Conservation (phyloP, 352 stramenopile species). For the Pythium sukuiense region DNA sequence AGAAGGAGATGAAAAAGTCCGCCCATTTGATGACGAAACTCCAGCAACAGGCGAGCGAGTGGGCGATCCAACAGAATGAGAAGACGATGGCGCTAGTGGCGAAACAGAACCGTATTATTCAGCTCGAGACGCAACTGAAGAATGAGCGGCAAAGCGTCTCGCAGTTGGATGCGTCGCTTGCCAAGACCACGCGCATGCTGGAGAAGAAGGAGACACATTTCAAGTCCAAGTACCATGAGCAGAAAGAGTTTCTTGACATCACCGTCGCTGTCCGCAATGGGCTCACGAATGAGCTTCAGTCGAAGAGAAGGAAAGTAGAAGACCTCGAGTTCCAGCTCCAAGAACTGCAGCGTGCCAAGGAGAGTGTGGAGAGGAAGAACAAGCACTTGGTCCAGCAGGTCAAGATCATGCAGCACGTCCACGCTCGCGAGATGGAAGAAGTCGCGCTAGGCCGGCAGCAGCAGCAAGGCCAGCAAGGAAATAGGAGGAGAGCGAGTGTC, state of each 20-base stretch:
- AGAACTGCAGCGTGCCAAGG: conserved; percentile 24
- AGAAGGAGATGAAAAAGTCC: conserved; percentile 36
- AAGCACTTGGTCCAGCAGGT: conserved; percentile 53
- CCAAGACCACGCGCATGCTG: conserved; percentile 35
- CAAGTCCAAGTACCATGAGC: conserved; percentile 43
- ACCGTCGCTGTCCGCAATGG: conserved; percentile 57
- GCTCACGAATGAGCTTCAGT: conserved; percentile 50
- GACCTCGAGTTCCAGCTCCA: conserved; percentile 37
- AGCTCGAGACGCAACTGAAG: conserved; percentile 55
- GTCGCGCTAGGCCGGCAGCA: conserved; percentile 5
- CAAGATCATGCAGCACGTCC: conserved; percentile 52
- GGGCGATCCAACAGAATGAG: conserved; percentile 49
- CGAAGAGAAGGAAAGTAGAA: conserved; percentile 46
- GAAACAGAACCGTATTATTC: conserved; percentile 52
- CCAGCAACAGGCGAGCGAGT: conserved; percentile 44
- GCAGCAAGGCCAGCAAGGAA: neutral
- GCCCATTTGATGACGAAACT: conserved; percentile 29
- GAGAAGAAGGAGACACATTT: conserved; percentile 38
- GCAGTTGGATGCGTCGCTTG: conserved; percentile 43
- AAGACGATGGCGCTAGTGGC: conserved; percentile 45
- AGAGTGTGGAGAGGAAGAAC: conserved; percentile 29
- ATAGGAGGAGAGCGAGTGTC: conserved; percentile 8
- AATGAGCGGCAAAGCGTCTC: conserved; percentile 47
- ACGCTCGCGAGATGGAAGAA: conserved; percentile 46
- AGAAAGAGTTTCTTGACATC: conserved; percentile 63